Percentiles rank a stretch among this genome's conserved stretches.
phyloP scores from a whole-genome alignment of 2,329 filamentous ascomycete species.

The Lecanicillium sp. region DNA sequence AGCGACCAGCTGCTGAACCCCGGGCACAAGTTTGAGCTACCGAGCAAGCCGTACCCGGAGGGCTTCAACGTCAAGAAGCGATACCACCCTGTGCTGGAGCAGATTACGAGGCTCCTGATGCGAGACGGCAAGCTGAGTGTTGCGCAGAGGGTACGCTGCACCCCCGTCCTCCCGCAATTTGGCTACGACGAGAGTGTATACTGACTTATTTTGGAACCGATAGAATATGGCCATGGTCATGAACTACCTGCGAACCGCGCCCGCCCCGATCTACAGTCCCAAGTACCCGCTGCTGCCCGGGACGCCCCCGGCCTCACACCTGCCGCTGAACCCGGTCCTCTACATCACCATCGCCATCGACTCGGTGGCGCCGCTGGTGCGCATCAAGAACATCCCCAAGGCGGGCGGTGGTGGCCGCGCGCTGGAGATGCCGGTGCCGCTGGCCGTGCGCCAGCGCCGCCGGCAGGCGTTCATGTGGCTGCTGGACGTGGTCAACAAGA shows the following conservation, averaged over 20 bases:
- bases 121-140: slow-evolving; percentile 78
- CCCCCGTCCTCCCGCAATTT: not conserved
- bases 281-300: slow-evolving; percentile 66
- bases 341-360: slow-evolving; percentile 90
- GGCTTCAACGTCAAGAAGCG: slow-evolving; percentile 63
- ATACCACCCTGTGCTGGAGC: slow-evolving; percentile 77
- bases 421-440: slow-evolving; percentile 73
- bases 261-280: slow-evolving; percentile 69
- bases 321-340: slow-evolving; percentile 80
- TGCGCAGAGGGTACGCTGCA: slow-evolving; percentile 74
- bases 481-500: slow-evolving; percentile 72
- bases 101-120: slow-evolving; percentile 90
- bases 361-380: slow-evolving; percentile 82
- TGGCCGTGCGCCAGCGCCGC: slow-evolving; percentile 67
- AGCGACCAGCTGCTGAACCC: slow-evolving; percentile 22
- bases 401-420: slow-evolving; percentile 79
- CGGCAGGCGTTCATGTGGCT: slow-evolving; percentile 84
- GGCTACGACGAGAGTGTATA: not conserved
- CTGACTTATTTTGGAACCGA: slow-evolving; percentile 9
- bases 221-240: slow-evolving; percentile 83
- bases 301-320: slow-evolving; percentile 65
- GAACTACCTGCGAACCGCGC: slow-evolving; percentile 74
- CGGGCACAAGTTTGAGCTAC: slow-evolving; percentile 74
- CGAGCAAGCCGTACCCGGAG: slow-evolving; percentile 56
- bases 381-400: slow-evolving; percentile 67